Base-by-base conservation (phyloP, 2,329 filamentous ascomycete genomes). In the Ustilaginoidea virens region DNA sequence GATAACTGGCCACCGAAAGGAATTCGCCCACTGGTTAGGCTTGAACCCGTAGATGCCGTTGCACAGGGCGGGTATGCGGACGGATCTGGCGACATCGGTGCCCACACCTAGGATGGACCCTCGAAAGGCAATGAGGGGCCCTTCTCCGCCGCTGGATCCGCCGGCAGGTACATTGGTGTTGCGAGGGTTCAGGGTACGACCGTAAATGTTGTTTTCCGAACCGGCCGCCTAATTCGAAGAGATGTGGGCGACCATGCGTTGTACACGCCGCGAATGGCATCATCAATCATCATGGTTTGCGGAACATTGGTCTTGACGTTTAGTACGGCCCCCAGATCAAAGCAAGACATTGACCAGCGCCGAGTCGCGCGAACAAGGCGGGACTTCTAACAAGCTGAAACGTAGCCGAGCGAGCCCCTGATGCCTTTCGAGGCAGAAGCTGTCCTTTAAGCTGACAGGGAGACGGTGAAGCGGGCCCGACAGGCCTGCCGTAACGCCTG, bases 221-320 rank as follows among this genome's bases (percentile, higher is more conserved):
- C 48, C 45, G 1, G 40, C 41, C 1, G 45, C 45, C 45, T 47
- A 10, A 24, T 7, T 24, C n/a, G 14, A 9, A 13, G 19, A 21
- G 7, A 21, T 21, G 19, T 21, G 7, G n/a, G 7, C n/a, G 22
- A 10, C 22, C 22, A 3, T 2, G 1, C 1, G 9, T 2, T 6
- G 5, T 1, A 1, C 3, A 6, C 13, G 2, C 5, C 15, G 18
- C 17, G 22, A 15, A 9, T 3, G 12, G 24, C 17, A 18, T 28
- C 7, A 4, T 28, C 7, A 22, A 70, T 64, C 34, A 74, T 73
- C 70, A 78, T 73, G 47, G 67, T 68, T 10, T 70, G 74, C 0
- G 64, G 61, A 5, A 67, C 48, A 34, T 61, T 66, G 4, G 65
- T 67, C 47, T 69, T 48, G 41, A 36, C 41, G 19, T 47, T 48